Conservation (phyloP, 768 basidiomycete species). For the Termitomyces sp. region DNA sequence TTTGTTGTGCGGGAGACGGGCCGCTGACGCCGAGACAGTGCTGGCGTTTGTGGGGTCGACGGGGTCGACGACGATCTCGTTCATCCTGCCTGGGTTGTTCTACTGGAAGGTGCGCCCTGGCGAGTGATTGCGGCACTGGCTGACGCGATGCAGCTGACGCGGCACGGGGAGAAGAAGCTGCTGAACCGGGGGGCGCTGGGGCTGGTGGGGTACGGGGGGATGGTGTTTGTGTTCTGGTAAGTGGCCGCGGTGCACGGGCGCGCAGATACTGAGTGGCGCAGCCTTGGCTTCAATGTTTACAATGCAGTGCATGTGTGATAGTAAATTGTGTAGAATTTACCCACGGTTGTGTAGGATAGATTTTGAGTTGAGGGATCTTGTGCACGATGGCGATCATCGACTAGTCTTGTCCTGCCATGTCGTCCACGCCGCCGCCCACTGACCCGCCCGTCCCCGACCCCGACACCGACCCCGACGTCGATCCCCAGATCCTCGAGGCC, state of each 20-base stretch:
- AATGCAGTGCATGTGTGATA: constrained; percentile 36
- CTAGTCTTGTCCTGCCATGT: background rate
- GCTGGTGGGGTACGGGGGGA: constrained; percentile 68
- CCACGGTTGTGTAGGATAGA: constrained; percentile 26
- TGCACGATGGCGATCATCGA: background rate
- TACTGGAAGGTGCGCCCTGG: constrained; percentile 78
- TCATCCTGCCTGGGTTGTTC: constrained; percentile 90
- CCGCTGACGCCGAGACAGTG: constrained; percentile 39
- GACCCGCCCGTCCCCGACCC: constrained; percentile 15
- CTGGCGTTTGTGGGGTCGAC: constrained; percentile 96
- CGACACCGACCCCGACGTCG: constrained; percentile 30
- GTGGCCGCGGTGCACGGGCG: constrained; percentile 19
- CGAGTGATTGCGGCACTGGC: background rate
- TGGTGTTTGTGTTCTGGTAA: constrained; percentile 86
- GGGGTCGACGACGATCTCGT: constrained; percentile 94
- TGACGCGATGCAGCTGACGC: constrained; percentile 49
- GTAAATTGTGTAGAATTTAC: constrained; percentile 21
- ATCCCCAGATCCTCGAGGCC: constrained; percentile 80
- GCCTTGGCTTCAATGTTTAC: constrained; percentile 79
- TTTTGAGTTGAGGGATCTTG: background rate
- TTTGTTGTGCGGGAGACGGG: background rate
- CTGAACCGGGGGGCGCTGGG: constrained; percentile 57
- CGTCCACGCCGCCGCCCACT: background rate
- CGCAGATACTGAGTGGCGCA: constrained; percentile 22
- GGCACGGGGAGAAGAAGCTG: constrained; percentile 52